Percentiles rank a stretch among this genome's conserved stretches.
phyloP scores from a whole-genome alignment of 306 rosid species.

The Fragaria nilgerrensis region DNA sequence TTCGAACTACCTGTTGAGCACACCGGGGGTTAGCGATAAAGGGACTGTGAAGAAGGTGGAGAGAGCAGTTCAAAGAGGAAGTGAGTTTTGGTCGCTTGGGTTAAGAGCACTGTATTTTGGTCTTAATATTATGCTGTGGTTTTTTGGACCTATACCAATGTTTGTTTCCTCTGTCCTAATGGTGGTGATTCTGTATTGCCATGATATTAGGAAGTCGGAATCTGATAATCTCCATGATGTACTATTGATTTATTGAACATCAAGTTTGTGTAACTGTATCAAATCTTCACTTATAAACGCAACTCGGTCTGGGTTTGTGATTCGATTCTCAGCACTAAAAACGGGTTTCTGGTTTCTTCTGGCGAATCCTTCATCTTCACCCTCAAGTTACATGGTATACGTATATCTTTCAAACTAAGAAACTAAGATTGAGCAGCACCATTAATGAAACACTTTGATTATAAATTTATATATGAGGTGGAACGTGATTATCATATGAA shows the following conservation, averaged over 20 bases:
- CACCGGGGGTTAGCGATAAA: conserved; percentile 40
- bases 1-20: conserved; percentile 61
- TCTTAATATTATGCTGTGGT: conserved; percentile 63
- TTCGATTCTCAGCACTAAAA: neutral
- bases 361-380: neutral
- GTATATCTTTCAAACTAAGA: too few species aligned
- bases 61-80: conserved; percentile 55
- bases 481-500: neutral
- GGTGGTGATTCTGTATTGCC: conserved; percentile 47
- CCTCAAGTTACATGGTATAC: neutral
- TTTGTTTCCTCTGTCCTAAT: conserved; percentile 46
- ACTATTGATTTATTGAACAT: neutral
- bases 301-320: neutral
- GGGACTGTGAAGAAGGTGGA: conserved; percentile 36
- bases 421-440: neutral
- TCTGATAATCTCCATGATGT: neutral
- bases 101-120: conserved; percentile 68
- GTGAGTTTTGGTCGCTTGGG: conserved; percentile 76
- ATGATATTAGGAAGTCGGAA: conserved; percentile 33
- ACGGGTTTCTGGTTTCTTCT: neutral
- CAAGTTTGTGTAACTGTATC: neutral
- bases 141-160: conserved; percentile 84
- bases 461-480: too few species aligned
- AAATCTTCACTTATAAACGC: neutral
- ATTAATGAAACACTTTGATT: neutral